Percentiles rank a stretch among this genome's conserved stretches.
Evolutionary conservation across 768 basidiomycete species (phyloP).

Genomic region (Strobilomyces echinocephalus): DNA sequence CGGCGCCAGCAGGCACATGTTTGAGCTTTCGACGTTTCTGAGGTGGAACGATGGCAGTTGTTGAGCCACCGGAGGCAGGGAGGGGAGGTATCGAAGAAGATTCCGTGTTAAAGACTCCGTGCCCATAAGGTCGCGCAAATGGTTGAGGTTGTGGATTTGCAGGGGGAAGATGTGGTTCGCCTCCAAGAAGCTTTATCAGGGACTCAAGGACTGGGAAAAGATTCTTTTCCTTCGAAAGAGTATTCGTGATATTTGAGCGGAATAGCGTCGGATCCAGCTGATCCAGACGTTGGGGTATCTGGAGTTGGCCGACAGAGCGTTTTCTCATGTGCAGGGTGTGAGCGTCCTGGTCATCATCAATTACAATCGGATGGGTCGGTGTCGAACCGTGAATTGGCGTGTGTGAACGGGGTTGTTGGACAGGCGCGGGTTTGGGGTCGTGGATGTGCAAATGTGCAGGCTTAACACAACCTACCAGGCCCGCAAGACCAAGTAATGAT

Average conservation of each 20-base stretch:
- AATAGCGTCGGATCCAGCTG: constrained; percentile 40
- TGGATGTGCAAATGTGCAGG: constrained; percentile 35
- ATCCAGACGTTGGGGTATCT: constrained; percentile 15
- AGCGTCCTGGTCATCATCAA: constrained; percentile 52
- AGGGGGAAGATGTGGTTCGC: constrained; percentile 27
- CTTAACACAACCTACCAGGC: constrained; percentile 61
- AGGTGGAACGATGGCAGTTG: constrained; percentile 18
- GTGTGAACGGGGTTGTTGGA: constrained; percentile 34
- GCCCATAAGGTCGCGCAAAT: constrained; percentile 21
- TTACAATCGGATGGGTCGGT: constrained; percentile 61
- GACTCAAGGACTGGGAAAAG: constrained; percentile 62
- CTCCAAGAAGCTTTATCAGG: constrained; percentile 51
- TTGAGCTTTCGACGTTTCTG: constrained; percentile 60
- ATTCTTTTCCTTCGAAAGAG: constrained; percentile 60
- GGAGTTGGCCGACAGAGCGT: not conserved
- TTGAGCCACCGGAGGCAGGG: not conserved
- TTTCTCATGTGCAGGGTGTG: constrained; percentile 26
- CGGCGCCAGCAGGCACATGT: constrained; percentile 72
- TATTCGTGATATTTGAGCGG: constrained; percentile 54
- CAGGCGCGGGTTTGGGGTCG: not conserved
- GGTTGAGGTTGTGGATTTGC: constrained; percentile 3
- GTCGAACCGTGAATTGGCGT: constrained; percentile 48
- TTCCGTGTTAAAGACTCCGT: constrained; percentile 4
- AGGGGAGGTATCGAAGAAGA: not conserved
- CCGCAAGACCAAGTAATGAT: constrained; percentile 67